Conservation (phyloP, 179 eudicot species). For the Camellia oleifera region DNA sequence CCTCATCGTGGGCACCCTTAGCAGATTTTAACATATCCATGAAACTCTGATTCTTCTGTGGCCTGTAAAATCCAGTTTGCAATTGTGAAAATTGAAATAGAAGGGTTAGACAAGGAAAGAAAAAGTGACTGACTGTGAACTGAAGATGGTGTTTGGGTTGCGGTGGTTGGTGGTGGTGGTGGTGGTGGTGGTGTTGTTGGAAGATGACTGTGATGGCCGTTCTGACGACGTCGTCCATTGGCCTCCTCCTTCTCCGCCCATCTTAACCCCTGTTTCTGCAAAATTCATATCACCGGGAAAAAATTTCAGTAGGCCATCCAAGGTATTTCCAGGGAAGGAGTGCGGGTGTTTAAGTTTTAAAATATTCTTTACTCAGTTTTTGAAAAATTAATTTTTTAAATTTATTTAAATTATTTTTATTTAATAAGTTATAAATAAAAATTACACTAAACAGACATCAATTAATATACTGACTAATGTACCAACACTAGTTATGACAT, state of each 20-base stretch:
- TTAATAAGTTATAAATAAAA: too few relatives aligned
- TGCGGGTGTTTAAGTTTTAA: too few relatives aligned
- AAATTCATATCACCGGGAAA: constrained; percentile 13
- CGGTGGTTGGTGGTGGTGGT: constrained; percentile 35
- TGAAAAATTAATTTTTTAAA: too few relatives aligned
- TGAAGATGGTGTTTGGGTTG: constrained; percentile 45
- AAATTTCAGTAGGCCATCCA: neutral
- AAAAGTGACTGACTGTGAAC: constrained; percentile 73
- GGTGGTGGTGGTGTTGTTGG: constrained; percentile 39
- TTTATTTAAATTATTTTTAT: too few relatives aligned
- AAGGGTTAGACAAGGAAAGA: constrained; percentile 2
- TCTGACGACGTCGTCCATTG: constrained; percentile 60
- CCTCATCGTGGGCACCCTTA: constrained; percentile 59
- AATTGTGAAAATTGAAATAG: neutral
- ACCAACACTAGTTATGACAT: too few relatives aligned
- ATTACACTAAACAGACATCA: too few relatives aligned
- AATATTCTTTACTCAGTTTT: too few relatives aligned
- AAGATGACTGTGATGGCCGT: constrained; percentile 72
- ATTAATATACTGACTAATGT: too few relatives aligned
- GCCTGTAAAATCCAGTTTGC: constrained; percentile 38
- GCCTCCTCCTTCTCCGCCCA: constrained; percentile 27
- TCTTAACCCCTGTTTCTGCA: constrained; percentile 46
- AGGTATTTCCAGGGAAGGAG: neutral
- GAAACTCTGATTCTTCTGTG: constrained; percentile 68
- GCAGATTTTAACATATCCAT: constrained; percentile 79